Base-by-base conservation (phyloP, 1,284 basidiomycete species). In the Coriolopsis trogii region DNA sequence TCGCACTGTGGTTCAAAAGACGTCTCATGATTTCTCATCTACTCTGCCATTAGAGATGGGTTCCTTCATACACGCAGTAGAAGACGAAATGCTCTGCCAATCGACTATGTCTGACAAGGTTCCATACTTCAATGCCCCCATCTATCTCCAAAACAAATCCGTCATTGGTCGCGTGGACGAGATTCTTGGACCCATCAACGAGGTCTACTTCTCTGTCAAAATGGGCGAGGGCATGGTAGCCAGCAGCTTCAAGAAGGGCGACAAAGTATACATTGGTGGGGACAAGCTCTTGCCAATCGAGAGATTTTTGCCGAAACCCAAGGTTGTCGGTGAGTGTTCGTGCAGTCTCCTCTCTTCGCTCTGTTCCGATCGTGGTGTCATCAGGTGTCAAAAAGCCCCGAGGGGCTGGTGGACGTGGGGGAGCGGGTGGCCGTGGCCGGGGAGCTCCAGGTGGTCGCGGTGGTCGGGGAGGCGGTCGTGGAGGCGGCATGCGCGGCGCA, bases 91-190 rank as follows among this genome's bases (percentile, higher is more conserved):
- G 96, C 78, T 99, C 50, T 99, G 97, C 73, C 79, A 87, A 9
- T 93, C 94, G 10, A 76, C 86, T 30, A 84, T 94, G 69, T 76
- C 87, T 2, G 87, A 94, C 72, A 95, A 93, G 77, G 92, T 99
- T 13, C 97, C 97, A 0, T 97, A 97, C 76, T 99, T 99, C 80
- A 99, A 99, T 72, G 96, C 97, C 0, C 96, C 97, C 47, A 97
- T 99, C 70, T 99, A 98, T 73, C 84, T 99, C 45, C 88, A 94
- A 78, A 99, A 99, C 76, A 99, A 98, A 76, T 94, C 95, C 8
- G 84, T 85, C 56, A 93, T 98, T 59, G 95, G 95, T 59, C 96
- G 95, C 72, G 91, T 98, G 31, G 95, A 98, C 72, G 95, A 98
- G 72, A 97, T 98, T 59, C 80, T 98, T 15, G 95, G 95, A 0